Conservation (phyloP, 2,329 filamentous ascomycete genomes). For the Penicillium sp. region DNA sequence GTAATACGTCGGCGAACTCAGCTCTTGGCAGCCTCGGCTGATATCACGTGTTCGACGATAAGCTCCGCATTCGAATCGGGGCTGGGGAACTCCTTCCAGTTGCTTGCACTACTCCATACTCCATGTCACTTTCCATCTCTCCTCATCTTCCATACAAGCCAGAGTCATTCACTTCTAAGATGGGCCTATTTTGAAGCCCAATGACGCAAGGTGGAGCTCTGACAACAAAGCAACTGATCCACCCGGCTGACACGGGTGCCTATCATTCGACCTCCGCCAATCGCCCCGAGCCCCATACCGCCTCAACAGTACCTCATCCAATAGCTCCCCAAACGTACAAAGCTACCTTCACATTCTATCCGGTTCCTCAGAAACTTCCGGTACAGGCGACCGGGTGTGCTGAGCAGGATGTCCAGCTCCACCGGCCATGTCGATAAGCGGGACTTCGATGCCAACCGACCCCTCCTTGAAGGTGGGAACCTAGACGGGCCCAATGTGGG, state of each 20-base stretch:
- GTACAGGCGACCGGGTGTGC: not conserved
- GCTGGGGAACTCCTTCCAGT: not conserved
- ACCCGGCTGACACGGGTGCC: constrained; percentile 20
- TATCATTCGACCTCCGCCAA: constrained; percentile 14
- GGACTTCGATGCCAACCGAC: constrained; percentile 48
- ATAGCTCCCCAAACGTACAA: not conserved
- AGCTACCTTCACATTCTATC: not conserved
- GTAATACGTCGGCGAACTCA: not conserved
- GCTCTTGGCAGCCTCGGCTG: constrained; percentile 1
- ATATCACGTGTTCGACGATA: constrained; percentile 10
- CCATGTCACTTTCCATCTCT: not conserved
- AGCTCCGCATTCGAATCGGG: constrained; percentile 2
- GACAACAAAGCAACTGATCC: constrained; percentile 21
- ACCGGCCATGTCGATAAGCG: constrained; percentile 42
- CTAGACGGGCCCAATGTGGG: constrained; percentile 10
- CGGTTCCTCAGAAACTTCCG: not conserved
- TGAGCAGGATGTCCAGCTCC: constrained; percentile 25
- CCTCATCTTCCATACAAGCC: not conserved
- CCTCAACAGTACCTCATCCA: not conserved
- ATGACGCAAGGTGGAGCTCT: constrained; percentile 24
- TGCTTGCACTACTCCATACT: not conserved
- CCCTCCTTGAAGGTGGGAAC: constrained; percentile 26
- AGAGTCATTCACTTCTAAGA: not conserved
- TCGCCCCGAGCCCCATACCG: not conserved
- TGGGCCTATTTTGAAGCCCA: constrained; percentile 4